Conservation (phyloP, 2,329 filamentous ascomycete species). For the Fusarium duplospermum region DNA sequence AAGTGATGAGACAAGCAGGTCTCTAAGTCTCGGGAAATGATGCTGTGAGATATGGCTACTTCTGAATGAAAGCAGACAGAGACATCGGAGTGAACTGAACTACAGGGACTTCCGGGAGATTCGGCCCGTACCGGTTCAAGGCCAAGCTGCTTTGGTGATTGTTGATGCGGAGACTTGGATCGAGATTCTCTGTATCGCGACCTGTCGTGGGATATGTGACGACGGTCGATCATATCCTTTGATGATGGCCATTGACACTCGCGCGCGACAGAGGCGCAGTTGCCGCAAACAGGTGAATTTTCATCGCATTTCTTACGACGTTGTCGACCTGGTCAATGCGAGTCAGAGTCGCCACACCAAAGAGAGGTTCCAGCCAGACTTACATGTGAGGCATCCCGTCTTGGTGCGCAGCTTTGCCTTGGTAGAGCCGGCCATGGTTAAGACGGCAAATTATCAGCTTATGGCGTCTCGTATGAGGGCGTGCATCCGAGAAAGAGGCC, state of each 20-base stretch:
- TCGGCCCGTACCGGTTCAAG: neutral
- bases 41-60: constrained; percentile 5
- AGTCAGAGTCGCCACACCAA: neutral
- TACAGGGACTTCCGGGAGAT: neutral
- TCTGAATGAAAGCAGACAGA: constrained; percentile 9
- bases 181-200: constrained; percentile 9
- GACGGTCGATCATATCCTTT: constrained; percentile 27
- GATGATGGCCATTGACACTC: constrained; percentile 29
- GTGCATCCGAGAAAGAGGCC: neutral
- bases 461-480: neutral
- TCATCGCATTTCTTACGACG: constrained; percentile 37
- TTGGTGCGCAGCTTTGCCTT: constrained; percentile 26
- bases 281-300: constrained; percentile 12
- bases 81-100: neutral
- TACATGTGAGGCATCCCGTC: constrained; percentile 36
- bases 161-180: neutral
- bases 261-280: constrained; percentile 7
- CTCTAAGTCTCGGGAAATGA: constrained; percentile 27
- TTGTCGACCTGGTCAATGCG: constrained; percentile 14
- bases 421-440: neutral
- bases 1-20: constrained; percentile 34
- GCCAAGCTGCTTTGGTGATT: neutral
- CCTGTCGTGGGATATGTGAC: constrained; percentile 12
- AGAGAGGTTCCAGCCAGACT: neutral
- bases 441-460: neutral